Evolutionary conservation across 495 filamentous ascomycete genomes (phyloP).

Genomic region (Annulohypoxylon stygium): DNA sequence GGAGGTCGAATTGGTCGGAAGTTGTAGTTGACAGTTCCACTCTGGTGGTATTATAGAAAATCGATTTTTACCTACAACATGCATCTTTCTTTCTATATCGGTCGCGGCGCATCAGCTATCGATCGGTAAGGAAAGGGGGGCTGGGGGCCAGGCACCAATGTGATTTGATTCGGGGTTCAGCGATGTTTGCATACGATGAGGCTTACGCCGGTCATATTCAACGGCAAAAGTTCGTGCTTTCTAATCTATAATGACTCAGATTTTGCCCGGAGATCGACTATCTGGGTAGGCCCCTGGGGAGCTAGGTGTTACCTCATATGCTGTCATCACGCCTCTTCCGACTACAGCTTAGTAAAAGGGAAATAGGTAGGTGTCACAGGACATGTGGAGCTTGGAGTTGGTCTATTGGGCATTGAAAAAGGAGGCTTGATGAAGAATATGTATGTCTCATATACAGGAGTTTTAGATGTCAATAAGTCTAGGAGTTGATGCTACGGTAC

Average conservation of each 20-base stretch:
- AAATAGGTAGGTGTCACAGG: neutral
- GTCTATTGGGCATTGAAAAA: neutral
- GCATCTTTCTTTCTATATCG: neutral
- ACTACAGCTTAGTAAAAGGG: neutral
- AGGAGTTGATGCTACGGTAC: no score
- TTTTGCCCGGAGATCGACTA: neutral
- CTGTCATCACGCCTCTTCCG: neutral
- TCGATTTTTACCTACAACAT: neutral
- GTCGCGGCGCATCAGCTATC: neutral
- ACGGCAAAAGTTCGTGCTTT: neutral
- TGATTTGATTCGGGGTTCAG: no score
- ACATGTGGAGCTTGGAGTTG: neutral
- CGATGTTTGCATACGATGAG: neutral
- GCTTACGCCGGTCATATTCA: neutral
- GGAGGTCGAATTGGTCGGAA: neutral
- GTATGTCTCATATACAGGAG: neutral
- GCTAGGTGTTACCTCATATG: neutral
- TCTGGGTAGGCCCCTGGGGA: no score
- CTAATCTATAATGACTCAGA: neutral
- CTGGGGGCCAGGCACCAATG: no score
- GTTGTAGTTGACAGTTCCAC: neutral
- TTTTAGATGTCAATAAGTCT: no score
- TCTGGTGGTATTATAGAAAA: neutral
- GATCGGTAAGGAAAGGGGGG: neutral
- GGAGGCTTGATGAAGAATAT: neutral